Evolutionary conservation across 2,329 filamentous ascomycete genomes (phyloP), one percentile per base, ranked within the genome.

Genomic region (Cercospora sp.): DNA sequence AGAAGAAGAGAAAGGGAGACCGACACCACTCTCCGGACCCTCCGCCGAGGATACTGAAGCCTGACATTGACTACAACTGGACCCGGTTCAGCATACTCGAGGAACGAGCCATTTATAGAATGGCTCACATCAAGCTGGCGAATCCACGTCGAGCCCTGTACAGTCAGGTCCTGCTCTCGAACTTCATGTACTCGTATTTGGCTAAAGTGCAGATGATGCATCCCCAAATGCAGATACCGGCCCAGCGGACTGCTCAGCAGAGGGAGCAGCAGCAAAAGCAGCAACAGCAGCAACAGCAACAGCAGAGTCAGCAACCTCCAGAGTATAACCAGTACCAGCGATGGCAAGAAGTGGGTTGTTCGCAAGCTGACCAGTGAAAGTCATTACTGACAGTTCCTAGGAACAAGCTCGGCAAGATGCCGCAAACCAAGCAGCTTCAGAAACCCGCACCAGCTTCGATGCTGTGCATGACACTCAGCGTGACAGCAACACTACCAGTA

Each of bases 181-280:
- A 99, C 79, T 99, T 99, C 81, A 99, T 99, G 95, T 99, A 99
- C 82, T 95, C 93, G 66, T 99, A 99, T 79, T 87, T 99, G 72
- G 95, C 95, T 70, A 99, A 98, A 80, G 95, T 99, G 57, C 95
- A 99, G 81, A 93, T 96, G 76, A 97, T 97, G 92, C 95, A 99
- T 79, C 95, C 95, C 53, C 92, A 96, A 77, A 92, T 97, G 81
- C 92, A 96, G 75, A 90, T 96, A 53, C 92, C 92, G n/a, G 83
- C 85, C 16, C 89, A 91, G 39, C 93, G 93, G 74, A 68, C 73
- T 73, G 67, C 74, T 71, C 65, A 73, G 36, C 75, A 79, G 69
- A 68, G 70, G 63, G 63, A 69, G 61, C 61, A 69, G 51, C 68
- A 67, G 63, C 64, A 69, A 59, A 36, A 66, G 51, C 62, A 71